Conservation (phyloP, 2,329 filamentous ascomycete genomes). For the Ploettnerulaceae sp. region DNA sequence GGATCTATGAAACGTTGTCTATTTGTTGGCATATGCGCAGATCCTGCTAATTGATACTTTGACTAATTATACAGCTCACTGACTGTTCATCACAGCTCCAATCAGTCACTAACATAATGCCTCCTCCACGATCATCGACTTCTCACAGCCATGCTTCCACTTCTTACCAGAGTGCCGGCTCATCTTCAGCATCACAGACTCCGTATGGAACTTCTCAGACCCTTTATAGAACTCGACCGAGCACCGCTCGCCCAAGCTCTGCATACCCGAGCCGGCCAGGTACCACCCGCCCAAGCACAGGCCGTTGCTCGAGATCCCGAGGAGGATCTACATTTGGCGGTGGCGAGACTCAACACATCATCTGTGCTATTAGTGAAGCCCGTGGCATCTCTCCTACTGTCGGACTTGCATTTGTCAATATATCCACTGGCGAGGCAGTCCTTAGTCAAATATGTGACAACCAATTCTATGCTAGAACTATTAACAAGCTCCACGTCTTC, state of each 20-base stretch:
- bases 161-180: constrained; percentile 28
- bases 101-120: background rate
- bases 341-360: constrained; percentile 59
- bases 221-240: constrained; percentile 19
- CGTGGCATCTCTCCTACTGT: constrained; percentile 82
- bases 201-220: constrained; percentile 2
- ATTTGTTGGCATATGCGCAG: background rate
- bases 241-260: constrained; percentile 26
- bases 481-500: constrained; percentile 81
- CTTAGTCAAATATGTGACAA: constrained; percentile 91
- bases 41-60: constrained; percentile 11
- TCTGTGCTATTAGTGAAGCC: constrained; percentile 87
- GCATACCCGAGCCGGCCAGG: constrained; percentile 4
- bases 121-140: constrained; percentile 22
- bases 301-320: constrained; percentile 25
- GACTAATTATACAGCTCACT: constrained; percentile 13
- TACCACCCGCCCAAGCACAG: constrained; percentile 31
- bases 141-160: constrained; percentile 27
- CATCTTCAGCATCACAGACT: constrained; percentile 29
- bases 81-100: background rate
- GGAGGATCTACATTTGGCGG: constrained; percentile 36
- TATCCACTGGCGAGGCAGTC: constrained; percentile 76
- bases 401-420: constrained; percentile 81
- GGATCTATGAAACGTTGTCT: too few species aligned
- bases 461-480: constrained; percentile 82